These are phyloP conservation scores for Schoenoplectus triqueter DNA, from an alignment of 202 grass and related monocot genomes.

Conservation along the genomic window DNA sequence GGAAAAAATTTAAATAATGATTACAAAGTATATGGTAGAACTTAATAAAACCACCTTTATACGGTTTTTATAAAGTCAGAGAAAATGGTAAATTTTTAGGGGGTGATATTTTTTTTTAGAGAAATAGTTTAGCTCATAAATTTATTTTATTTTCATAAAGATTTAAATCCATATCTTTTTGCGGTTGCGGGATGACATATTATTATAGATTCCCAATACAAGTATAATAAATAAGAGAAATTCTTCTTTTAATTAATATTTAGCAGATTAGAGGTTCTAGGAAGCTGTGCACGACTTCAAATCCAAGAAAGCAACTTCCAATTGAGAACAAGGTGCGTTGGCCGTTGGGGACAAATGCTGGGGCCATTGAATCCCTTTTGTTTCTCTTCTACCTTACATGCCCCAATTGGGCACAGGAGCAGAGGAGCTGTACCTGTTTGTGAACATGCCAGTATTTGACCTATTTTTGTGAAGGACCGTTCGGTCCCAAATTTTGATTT, in stretches of 20 bases:
- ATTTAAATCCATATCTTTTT: too few relatives aligned
- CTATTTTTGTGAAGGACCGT: background rate
- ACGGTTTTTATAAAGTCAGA: background rate
- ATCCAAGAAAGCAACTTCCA: slow-evolving; percentile 24
- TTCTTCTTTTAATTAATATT: background rate
- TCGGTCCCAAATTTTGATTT: background rate
- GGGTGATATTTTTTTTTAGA: background rate
- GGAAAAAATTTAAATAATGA: background rate
- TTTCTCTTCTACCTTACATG: slow-evolving; percentile 28
- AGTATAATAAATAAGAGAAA: background rate
- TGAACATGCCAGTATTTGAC: slow-evolving; percentile 34
- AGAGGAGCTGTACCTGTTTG: slow-evolving; percentile 29
- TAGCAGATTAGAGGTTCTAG: background rate
- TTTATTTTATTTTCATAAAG: too few relatives aligned
- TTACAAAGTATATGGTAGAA: background rate
- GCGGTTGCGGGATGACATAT: too few relatives aligned
- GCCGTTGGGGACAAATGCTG: slow-evolving; percentile 20
- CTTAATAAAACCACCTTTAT: background rate
- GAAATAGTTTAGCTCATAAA: too few relatives aligned
- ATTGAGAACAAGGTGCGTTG: background rate
- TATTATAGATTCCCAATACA: too few relatives aligned
- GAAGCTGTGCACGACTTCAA: background rate
- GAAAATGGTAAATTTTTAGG: background rate
- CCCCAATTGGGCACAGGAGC: background rate
- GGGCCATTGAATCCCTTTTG: slow-evolving; percentile 16